Conservation (phyloP, 129 eudicot species). For the Sambucus nigra region DNA sequence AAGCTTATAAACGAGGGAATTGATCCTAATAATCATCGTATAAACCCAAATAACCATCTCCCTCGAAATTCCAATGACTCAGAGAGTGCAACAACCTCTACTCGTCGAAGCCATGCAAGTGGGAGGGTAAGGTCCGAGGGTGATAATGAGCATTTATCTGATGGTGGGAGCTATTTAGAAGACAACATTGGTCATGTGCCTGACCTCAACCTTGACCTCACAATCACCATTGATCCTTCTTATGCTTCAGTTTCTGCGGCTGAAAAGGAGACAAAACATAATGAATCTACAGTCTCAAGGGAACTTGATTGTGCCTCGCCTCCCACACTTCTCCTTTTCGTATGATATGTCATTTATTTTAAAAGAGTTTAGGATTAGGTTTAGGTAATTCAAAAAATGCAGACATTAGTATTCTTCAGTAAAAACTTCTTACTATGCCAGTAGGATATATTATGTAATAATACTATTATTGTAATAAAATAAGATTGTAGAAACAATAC, state of each 20-base stretch:
- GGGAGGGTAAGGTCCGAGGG: neutral
- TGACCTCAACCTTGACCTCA: slow-evolving; percentile 15
- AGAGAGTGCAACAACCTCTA: slow-evolving; percentile 2
- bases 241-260: neutral
- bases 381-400: too few species aligned
- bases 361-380: too few species aligned
- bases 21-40: slow-evolving; percentile 28
- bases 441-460: too few species aligned
- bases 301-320: neutral
- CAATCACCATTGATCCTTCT: neutral
- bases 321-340: neutral
- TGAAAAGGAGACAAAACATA: neutral
- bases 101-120: neutral
- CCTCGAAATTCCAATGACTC: neutral
- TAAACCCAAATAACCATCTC: slow-evolving; percentile 2
- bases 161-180: neutral
- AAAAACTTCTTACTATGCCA: too few species aligned
- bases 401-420: too few species aligned
- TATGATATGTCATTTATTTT: too few species aligned
- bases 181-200: neutral
- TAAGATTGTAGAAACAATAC: too few species aligned
- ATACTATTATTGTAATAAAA: too few species aligned
- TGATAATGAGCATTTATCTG: neutral
- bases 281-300: neutral
- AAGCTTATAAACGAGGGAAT: slow-evolving; percentile 29